phyloP scores from a whole-genome alignment of 768 basidiomycete species.

The Boletus rufocinnamomeus region DNA sequence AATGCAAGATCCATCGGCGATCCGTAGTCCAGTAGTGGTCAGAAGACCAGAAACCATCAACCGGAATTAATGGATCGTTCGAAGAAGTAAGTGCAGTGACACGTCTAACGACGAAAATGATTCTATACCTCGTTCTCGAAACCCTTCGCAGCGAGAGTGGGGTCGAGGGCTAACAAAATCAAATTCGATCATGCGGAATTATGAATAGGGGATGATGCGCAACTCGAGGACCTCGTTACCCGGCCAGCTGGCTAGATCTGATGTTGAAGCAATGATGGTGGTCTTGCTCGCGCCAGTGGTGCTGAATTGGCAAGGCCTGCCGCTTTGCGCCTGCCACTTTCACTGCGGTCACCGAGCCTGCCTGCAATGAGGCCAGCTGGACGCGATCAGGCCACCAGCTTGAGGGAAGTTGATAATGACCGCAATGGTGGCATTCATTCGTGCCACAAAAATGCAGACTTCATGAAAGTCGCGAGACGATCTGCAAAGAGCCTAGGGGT shows the following conservation, averaged over 20 bases:
- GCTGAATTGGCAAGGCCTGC: slow-evolving; percentile 9
- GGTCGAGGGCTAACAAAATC: slow-evolving; percentile 48
- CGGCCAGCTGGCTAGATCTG: slow-evolving; percentile 19
- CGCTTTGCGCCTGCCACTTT: slow-evolving; percentile 9
- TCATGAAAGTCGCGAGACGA: slow-evolving; percentile 18
- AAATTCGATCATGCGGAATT: slow-evolving; percentile 18
- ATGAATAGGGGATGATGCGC: slow-evolving; percentile 13
- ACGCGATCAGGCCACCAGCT: slow-evolving; percentile 6
- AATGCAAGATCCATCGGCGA: slow-evolving; percentile 55
- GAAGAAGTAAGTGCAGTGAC: slow-evolving; percentile 52
- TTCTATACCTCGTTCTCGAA: slow-evolving; percentile 53
- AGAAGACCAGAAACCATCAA: slow-evolving; percentile 44
- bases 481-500: slow-evolving; percentile 4
- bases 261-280: slow-evolving; percentile 8
- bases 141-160: slow-evolving; percentile 48
- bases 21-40: slow-evolving; percentile 57
- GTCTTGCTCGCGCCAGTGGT: slow-evolving; percentile 2
- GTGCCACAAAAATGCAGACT: slow-evolving; percentile 7
- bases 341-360: slow-evolving; percentile 20
- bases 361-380: slow-evolving; percentile 18
- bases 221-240: slow-evolving; percentile 38
- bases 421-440: slow-evolving; percentile 7
- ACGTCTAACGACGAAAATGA: slow-evolving; percentile 46
- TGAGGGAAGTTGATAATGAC: slow-evolving; percentile 7
- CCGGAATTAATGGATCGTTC: slow-evolving; percentile 66